Conservation (phyloP, 2,329 filamentous ascomycete genomes). For the Furcasterigmium furcatum region DNA sequence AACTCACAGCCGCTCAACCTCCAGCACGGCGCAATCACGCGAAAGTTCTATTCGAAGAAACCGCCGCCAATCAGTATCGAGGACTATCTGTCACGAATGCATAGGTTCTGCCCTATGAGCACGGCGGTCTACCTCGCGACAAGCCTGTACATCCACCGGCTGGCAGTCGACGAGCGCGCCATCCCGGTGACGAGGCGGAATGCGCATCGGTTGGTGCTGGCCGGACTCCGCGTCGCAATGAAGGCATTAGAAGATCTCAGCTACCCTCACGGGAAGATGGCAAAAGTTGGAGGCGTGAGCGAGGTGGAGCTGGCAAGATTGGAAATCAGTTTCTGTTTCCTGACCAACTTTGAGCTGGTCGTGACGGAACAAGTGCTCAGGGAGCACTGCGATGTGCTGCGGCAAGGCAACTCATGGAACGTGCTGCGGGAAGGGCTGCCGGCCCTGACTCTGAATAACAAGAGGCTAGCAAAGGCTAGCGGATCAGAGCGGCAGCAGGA, state of each 20-base stretch:
- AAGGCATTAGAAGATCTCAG: conserved; percentile 93
- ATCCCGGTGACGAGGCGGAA: conserved; percentile 82
- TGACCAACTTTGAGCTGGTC: conserved; percentile 81
- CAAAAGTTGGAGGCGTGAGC: conserved; percentile 84
- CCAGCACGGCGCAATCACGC: conserved; percentile 81
- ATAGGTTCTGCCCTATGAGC: conserved; percentile 90
- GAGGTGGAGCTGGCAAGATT: conserved; percentile 77
- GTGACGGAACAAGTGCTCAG: conserved; percentile 30
- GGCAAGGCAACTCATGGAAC: conserved; percentile 16
- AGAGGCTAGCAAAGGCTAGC: not conserved
- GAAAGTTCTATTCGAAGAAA: conserved; percentile 90
- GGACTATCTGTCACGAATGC: conserved; percentile 82
- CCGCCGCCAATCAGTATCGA: conserved; percentile 79
- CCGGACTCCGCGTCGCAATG: conserved; percentile 82
- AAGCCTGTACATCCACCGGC: conserved; percentile 79
- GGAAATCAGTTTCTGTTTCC: conserved; percentile 86
- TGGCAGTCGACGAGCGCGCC: conserved; percentile 73
- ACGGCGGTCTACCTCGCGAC: conserved; percentile 91
- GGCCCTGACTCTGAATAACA: conserved; percentile 19
- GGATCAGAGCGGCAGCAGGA: conserved; percentile 4
- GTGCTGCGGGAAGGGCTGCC: conserved; percentile 16
- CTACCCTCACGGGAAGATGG: conserved; percentile 79
- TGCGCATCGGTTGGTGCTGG: conserved; percentile 81
- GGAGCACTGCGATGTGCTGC: conserved; percentile 28
- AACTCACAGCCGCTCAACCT: conserved; percentile 70